Evolutionary conservation across 768 basidiomycete genomes (phyloP).

Genomic region (Auriscalpium microsporum): DNA sequence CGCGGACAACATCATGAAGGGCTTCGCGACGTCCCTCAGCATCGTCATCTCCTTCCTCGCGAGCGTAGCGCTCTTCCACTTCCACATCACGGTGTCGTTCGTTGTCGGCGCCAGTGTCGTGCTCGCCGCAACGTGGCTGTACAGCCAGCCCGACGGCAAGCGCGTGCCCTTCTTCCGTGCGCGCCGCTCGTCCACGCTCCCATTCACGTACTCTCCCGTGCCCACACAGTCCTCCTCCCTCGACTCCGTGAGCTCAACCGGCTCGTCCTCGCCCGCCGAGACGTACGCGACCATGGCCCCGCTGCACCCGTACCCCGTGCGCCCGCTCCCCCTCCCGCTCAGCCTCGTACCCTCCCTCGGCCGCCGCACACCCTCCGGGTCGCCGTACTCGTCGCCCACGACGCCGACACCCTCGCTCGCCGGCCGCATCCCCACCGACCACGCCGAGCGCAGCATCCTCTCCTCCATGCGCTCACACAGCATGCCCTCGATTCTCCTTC

Average conservation of each 20-base stretch:
- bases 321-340: constrained; percentile 4
- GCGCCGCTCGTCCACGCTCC: constrained; percentile 9
- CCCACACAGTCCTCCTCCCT: background rate
- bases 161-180: constrained; percentile 10
- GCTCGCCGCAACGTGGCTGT: constrained; percentile 83
- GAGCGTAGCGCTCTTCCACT: constrained; percentile 83
- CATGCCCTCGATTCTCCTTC: constrained; percentile 11
- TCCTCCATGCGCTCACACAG: constrained; percentile 13
- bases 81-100: constrained; percentile 80
- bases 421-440: background rate
- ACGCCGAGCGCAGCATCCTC: background rate
- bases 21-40: constrained; percentile 90
- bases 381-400: constrained; percentile 15
- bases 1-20: constrained; percentile 85
- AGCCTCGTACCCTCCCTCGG: constrained; percentile 6
- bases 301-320: background rate
- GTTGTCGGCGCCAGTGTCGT: constrained; percentile 78
- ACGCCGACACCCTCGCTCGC: constrained; percentile 7
- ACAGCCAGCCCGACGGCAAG: constrained; percentile 56
- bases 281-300: background rate
- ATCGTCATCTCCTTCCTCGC: constrained; percentile 94
- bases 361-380: constrained; percentile 11
- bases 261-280: background rate
- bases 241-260: background rate
- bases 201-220: background rate